A percentile compares a stretch with the other conserved stretches of the same genome.
These are phyloP conservation scores for Botryobasidium botryosum DNA, from an alignment of 768 basidiomycete species.

Conservation along the genomic window DNA sequence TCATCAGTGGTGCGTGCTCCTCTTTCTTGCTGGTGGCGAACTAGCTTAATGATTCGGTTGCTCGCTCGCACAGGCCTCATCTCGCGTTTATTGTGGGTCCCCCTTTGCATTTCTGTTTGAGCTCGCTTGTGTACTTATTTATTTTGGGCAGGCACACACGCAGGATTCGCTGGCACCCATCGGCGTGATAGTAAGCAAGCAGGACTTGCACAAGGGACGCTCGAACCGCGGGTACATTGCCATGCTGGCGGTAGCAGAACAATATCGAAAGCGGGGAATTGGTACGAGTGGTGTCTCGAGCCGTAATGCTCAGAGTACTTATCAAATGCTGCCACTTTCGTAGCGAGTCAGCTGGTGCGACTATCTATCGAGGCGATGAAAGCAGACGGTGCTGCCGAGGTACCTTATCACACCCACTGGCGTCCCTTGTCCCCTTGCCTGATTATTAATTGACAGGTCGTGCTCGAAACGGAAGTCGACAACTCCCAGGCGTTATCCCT, in stretches of 20 bases:
- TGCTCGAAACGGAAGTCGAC: slow-evolving; percentile 92
- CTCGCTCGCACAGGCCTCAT: slow-evolving; percentile 48
- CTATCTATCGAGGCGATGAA: slow-evolving; percentile 78
- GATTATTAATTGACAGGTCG: slow-evolving; percentile 35
- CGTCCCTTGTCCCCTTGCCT: slow-evolving; percentile 3
- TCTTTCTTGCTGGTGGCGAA: slow-evolving; percentile 4
- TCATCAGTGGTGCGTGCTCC: slow-evolving; percentile 64
- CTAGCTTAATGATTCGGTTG: not conserved
- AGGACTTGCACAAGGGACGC: slow-evolving; percentile 63
- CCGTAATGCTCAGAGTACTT: not conserved
- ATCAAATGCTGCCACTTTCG: not conserved
- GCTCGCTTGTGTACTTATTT: too few species aligned
- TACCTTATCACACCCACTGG: slow-evolving; percentile 16
- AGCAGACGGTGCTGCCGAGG: slow-evolving; percentile 69
- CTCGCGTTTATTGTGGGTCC: slow-evolving; percentile 55
- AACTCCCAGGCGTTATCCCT: slow-evolving; percentile 75
- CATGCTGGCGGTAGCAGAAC: slow-evolving; percentile 81
- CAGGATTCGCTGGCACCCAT: slow-evolving; percentile 41
- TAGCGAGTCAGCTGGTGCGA: slow-evolving; percentile 74
- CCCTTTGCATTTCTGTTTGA: too few species aligned
- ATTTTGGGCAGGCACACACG: slow-evolving; percentile 56
- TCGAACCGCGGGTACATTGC: slow-evolving; percentile 90
- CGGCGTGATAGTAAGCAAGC: slow-evolving; percentile 94
- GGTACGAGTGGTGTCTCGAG: slow-evolving; percentile 35
- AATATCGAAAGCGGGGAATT: slow-evolving; percentile 80